Conservation (phyloP, 2,329 filamentous ascomycete species). For the Colletotrichum shisoi region DNA sequence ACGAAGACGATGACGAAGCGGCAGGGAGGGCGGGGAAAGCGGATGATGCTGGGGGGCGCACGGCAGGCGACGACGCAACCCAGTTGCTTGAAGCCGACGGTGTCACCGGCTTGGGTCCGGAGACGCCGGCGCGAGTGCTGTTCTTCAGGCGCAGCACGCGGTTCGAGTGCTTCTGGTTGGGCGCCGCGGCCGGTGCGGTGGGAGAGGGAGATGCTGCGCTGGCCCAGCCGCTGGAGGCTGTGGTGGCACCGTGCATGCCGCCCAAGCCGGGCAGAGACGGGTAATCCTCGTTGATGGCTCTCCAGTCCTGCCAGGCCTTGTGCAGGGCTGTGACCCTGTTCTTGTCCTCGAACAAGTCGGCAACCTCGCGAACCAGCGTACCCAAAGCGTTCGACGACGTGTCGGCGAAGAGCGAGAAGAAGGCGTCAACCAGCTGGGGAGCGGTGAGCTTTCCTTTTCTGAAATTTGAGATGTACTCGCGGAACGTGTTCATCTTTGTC, state of each 20-base stretch:
- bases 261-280: slow-evolving; percentile 81
- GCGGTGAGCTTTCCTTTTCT: slow-evolving; percentile 74
- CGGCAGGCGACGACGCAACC: slow-evolving; percentile 37
- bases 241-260: slow-evolving; percentile 70
- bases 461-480: slow-evolving; percentile 79
- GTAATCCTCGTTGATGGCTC: slow-evolving; percentile 94
- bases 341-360: slow-evolving; percentile 89
- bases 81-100: slow-evolving; percentile 42
- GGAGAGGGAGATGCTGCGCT: slow-evolving; percentile 68
- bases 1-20: slow-evolving; percentile 36
- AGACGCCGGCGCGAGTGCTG: slow-evolving; percentile 58
- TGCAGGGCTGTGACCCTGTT: slow-evolving; percentile 75
- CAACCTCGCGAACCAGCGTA: slow-evolving; percentile 87
- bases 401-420: slow-evolving; percentile 84
- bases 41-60: slow-evolving; percentile 44
- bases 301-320: slow-evolving; percentile 93
- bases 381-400: slow-evolving; percentile 81
- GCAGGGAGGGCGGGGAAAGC: slow-evolving; percentile 58
- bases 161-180: slow-evolving; percentile 60
- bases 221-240: slow-evolving; percentile 66
- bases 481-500: slow-evolving; percentile 79
- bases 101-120: slow-evolving; percentile 40
- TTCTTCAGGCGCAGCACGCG: slow-evolving; percentile 67
- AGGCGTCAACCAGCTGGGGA: slow-evolving; percentile 80
- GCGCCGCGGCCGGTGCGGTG: slow-evolving; percentile 49